These are phyloP conservation scores for Glycine soja DNA, from an alignment of 306 rosid species.

Conservation along the genomic window DNA sequence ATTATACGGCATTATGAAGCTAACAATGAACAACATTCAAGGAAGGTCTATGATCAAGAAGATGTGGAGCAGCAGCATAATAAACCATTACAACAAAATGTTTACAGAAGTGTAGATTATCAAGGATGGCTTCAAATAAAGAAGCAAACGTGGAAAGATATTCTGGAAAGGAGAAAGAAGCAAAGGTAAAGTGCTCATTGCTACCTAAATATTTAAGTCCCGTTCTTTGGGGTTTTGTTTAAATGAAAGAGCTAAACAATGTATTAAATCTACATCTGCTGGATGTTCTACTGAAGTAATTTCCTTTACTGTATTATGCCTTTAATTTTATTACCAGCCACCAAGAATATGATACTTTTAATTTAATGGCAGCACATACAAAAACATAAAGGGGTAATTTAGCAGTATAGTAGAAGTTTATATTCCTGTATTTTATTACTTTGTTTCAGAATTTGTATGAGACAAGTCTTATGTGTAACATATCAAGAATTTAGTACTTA, in stretches of 20 bases:
- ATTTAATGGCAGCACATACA: background rate
- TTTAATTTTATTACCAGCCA: background rate
- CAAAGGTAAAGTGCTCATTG: conserved; percentile 65
- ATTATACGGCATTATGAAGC: conserved; percentile 73
- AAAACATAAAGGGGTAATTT: conserved; percentile 10
- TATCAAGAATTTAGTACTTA: conserved; percentile 11
- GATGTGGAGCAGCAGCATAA: conserved; percentile 47
- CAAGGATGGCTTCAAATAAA: conserved; percentile 93
- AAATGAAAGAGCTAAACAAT: conserved; percentile 15
- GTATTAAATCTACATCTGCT: background rate
- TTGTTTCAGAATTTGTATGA: background rate
- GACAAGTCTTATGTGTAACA: background rate
- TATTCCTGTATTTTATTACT: conserved; percentile 14
- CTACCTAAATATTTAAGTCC: conserved; percentile 37
- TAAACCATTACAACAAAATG: conserved; percentile 47
- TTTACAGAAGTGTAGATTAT: conserved; percentile 81
- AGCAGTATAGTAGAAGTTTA: conserved; percentile 7
- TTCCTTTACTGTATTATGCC: conserved; percentile 32
- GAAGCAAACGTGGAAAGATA: conserved; percentile 87
- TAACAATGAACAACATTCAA: conserved; percentile 51
- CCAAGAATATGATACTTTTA: conserved; percentile 14
- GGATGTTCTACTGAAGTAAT: conserved; percentile 35
- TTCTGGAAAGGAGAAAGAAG: conserved; percentile 77
- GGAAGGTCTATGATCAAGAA: conserved; percentile 39
- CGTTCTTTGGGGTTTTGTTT: background rate